phyloP scores from a whole-genome alignment of 768 basidiomycete species.

The Lactarius deliciosus region DNA sequence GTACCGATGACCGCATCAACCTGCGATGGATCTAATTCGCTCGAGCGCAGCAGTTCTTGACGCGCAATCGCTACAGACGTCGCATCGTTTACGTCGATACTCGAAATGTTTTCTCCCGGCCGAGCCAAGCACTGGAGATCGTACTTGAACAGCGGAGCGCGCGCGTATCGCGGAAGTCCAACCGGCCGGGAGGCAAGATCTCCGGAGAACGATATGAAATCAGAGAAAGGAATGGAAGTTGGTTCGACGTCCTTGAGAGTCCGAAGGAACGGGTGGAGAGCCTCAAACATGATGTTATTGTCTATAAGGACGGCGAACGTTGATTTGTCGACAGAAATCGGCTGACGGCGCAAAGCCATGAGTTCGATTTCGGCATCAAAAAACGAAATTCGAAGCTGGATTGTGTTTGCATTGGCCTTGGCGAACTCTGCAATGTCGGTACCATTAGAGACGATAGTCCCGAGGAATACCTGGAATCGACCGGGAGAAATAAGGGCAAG shows the following conservation, averaged over 20 bases:
- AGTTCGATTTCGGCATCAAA: slow-evolving; percentile 61
- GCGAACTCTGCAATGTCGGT: slow-evolving; percentile 49
- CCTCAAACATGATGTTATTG: slow-evolving; percentile 26
- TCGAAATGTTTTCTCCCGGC: slow-evolving; percentile 38
- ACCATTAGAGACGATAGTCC: slow-evolving; percentile 46
- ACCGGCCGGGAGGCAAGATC: slow-evolving; percentile 7
- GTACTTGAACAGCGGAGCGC: slow-evolving; percentile 52
- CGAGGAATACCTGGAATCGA: slow-evolving; percentile 47
- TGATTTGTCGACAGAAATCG: slow-evolving; percentile 31
- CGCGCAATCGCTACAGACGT: slow-evolving; percentile 50
- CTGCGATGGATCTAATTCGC: slow-evolving; percentile 68
- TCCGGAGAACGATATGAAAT: slow-evolving; percentile 11
- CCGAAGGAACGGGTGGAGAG: slow-evolving; percentile 26
- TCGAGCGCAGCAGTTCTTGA: slow-evolving; percentile 44
- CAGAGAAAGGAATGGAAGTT: slow-evolving; percentile 24
- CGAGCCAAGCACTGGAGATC: slow-evolving; percentile 50
- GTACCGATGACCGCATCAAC: slow-evolving; percentile 65
- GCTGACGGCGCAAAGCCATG: slow-evolving; percentile 40
- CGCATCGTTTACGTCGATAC: slow-evolving; percentile 43
- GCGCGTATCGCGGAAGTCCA: slow-evolving; percentile 14
- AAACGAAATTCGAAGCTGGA: slow-evolving; percentile 56
- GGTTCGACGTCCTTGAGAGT: slow-evolving; percentile 27
- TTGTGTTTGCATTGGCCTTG: slow-evolving; percentile 34
- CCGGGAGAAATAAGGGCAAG: slow-evolving; percentile 42
- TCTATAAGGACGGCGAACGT: slow-evolving; percentile 26